Conservation (phyloP, 345 rosid species). For the Bretschneidera sinensis region DNA sequence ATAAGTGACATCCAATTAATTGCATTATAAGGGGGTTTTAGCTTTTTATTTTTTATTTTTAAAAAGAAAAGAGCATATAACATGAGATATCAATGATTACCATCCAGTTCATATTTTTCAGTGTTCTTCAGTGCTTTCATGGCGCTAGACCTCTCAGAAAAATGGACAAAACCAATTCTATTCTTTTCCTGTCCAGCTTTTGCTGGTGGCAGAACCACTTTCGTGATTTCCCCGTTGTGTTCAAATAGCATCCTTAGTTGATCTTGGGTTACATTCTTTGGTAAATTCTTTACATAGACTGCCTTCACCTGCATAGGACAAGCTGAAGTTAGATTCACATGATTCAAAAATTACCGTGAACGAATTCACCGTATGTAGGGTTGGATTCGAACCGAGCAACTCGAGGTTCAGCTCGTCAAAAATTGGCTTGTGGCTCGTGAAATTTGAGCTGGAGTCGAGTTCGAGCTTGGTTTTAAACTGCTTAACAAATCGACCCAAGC, state of each 20-base stretch:
- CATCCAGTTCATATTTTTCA: slow-evolving; percentile 64
- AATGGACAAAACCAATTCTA: slow-evolving; percentile 68
- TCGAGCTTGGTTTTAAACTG: too few species aligned
- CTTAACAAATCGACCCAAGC: too few species aligned
- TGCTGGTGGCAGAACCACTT: slow-evolving; percentile 62
- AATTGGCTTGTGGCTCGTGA: too few species aligned
- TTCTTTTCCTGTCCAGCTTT: slow-evolving; percentile 58
- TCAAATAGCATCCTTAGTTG: slow-evolving; percentile 60
- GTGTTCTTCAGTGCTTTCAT: slow-evolving; percentile 56
- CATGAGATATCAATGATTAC: slow-evolving; percentile 23
- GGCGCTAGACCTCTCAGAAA: slow-evolving; percentile 61
- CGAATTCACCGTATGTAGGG: too few species aligned
- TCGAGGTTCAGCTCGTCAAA: too few species aligned
- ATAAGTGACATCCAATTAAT: too few species aligned
- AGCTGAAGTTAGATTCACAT: slow-evolving; percentile 2
- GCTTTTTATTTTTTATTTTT: too few species aligned
- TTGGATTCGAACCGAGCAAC: too few species aligned
- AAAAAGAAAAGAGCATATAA: too few species aligned
- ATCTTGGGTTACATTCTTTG: slow-evolving; percentile 49
- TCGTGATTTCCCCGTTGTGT: slow-evolving; percentile 55
- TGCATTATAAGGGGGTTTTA: too few species aligned
- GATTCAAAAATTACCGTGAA: slow-evolving; percentile 13
- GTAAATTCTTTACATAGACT: slow-evolving; percentile 61
- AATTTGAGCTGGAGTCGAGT: too few species aligned
- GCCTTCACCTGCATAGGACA: slow-evolving; percentile 52